phyloP scores from a whole-genome alignment of 1,284 basidiomycete species.

The Naganishia liquefaciens region DNA sequence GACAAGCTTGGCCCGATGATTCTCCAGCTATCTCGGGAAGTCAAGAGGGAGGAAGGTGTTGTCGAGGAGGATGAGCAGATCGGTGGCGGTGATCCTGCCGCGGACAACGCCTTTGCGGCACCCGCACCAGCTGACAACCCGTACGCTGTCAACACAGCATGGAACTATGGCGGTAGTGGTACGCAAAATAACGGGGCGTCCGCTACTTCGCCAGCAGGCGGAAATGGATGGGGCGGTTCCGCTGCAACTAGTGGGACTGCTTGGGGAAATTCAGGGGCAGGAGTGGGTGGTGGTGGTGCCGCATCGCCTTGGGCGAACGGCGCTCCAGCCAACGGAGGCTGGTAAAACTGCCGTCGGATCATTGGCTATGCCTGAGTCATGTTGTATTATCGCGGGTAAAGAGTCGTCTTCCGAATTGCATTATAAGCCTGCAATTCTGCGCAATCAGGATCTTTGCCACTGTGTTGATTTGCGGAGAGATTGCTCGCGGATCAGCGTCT shows the following conservation, averaged over 20 bases:
- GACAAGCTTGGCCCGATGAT: constrained; percentile 79
- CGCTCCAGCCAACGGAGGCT: background rate
- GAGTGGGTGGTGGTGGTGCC: constrained; percentile 2
- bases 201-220: background rate
- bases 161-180: constrained; percentile 1
- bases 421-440: no score
- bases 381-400: background rate
- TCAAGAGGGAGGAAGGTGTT: constrained; percentile 48
- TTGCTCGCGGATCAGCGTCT: no score
- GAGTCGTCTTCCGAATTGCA: no score
- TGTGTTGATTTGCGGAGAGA: no score
- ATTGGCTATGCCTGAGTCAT: background rate
- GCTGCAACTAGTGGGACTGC: no score
- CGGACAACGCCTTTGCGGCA: constrained; percentile 7
- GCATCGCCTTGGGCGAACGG: constrained; percentile 21
- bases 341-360: background rate
- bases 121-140: constrained; percentile 4
- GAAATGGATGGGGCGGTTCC: background rate
- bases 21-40: constrained; percentile 62
- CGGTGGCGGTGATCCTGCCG: background rate
- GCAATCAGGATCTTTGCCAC: no score
- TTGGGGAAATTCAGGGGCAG: no score
- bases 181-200: constrained; percentile 5
- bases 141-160: constrained; percentile 7
- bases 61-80: constrained; percentile 40